These are phyloP conservation scores for Claviceps monticola DNA, from an alignment of 2,329 filamentous ascomycete genomes.

Conservation along the genomic window DNA sequence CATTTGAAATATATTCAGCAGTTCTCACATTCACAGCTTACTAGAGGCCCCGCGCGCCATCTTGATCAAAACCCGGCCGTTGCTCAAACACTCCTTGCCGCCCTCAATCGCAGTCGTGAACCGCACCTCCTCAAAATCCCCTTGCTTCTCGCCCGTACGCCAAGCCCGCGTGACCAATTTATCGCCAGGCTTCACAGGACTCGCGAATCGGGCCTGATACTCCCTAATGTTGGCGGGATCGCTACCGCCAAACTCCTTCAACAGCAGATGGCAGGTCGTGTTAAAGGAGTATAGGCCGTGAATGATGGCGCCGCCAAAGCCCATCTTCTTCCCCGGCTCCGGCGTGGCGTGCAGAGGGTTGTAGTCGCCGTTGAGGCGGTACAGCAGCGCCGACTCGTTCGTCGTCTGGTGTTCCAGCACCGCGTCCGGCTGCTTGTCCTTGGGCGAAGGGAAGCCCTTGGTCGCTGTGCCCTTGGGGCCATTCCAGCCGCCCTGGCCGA, in stretches of 20 bases:
- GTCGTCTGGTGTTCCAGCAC: constrained; percentile 58
- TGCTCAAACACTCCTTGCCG: constrained; percentile 76
- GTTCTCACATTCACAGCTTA: constrained; percentile 38
- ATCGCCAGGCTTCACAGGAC: constrained; percentile 70
- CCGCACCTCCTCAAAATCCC: constrained; percentile 65
- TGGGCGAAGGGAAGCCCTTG: constrained; percentile 63
- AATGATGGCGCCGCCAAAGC: constrained; percentile 78
- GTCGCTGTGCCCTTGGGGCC: constrained; percentile 80
- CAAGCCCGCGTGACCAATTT: constrained; percentile 72
- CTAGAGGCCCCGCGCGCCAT: constrained; percentile 40
- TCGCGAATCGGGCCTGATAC: constrained; percentile 80
- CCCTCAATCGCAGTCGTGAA: constrained; percentile 67
- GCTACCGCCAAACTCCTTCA: constrained; percentile 60
- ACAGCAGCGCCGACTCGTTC: constrained; percentile 58
- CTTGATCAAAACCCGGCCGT: constrained; percentile 70
- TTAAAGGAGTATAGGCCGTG: constrained; percentile 88
- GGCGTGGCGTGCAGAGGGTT: constrained; percentile 85
- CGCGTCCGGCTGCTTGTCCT: constrained; percentile 59
- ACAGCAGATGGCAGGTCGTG: constrained; percentile 55
- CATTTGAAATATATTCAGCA: no score
- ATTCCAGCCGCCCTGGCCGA: constrained; percentile 70
- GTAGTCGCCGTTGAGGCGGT: constrained; percentile 84
- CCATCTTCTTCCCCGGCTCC: constrained; percentile 76
- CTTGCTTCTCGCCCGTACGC: constrained; percentile 53
- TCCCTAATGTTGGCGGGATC: constrained; percentile 73